Evolutionary conservation across 345 rosid species (phyloP).

Genomic region (Eucalyptus cloeziana): DNA sequence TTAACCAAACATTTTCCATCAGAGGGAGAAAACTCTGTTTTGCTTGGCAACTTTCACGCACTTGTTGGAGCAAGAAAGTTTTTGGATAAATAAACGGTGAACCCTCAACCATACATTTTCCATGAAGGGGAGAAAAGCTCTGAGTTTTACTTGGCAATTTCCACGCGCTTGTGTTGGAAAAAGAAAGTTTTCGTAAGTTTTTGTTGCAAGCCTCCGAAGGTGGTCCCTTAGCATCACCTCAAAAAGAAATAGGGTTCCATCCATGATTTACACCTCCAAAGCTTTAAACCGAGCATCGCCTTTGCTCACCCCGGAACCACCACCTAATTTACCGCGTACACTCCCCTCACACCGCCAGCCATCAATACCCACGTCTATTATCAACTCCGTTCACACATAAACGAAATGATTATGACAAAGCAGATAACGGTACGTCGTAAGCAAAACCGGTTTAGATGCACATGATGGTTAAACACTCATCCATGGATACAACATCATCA

Average conservation of each 20-base stretch:
- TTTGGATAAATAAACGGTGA: not conserved
- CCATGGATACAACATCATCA: not conserved
- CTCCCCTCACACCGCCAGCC: too few relatives aligned
- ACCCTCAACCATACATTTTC: not conserved
- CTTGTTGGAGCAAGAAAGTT: too few relatives aligned
- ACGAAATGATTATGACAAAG: not conserved
- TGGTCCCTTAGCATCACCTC: not conserved
- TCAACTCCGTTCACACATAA: not conserved
- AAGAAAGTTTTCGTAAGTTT: too few relatives aligned
- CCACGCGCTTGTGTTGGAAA: not conserved
- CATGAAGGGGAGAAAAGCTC: not conserved
- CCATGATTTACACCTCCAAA: not conserved
- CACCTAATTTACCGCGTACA: not conserved
- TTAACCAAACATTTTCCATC: too few relatives aligned
- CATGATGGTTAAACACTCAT: not conserved
- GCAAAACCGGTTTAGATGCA: not conserved
- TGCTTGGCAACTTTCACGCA: too few relatives aligned
- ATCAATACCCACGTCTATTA: not conserved
- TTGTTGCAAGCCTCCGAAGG: not conserved
- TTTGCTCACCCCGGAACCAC: not conserved
- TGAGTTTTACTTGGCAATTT: not conserved
- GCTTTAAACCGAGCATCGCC: not conserved
- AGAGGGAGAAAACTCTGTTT: too few relatives aligned
- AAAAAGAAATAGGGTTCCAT: not conserved
- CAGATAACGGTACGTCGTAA: not conserved